Conservation (phyloP, 2,329 filamentous ascomycete species). For the Byssoonygena ceratinophila region DNA sequence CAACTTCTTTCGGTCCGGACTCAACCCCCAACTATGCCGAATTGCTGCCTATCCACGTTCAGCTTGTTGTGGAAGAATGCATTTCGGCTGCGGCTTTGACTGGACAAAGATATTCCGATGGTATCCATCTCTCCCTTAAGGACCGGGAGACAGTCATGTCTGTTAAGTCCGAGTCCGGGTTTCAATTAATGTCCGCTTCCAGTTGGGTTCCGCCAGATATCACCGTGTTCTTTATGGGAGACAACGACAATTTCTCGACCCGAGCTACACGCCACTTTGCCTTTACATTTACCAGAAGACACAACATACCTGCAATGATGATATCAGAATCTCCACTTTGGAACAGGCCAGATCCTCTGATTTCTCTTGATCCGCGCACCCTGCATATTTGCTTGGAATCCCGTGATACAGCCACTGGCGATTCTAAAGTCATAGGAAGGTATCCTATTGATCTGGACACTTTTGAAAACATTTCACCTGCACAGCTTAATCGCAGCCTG, state of each 20-base stretch:
- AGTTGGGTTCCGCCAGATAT: constrained; percentile 39
- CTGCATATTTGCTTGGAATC: constrained; percentile 38
- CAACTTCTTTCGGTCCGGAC: constrained; percentile 38
- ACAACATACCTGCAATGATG: constrained; percentile 36
- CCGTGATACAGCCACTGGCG: constrained; percentile 27
- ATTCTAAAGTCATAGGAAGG: constrained; percentile 27
- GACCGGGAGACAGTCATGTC: constrained; percentile 31
- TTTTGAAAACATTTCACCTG: constrained; percentile 39
- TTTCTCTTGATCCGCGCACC: constrained; percentile 33
- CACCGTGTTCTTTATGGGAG: constrained; percentile 37
- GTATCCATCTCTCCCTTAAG: constrained; percentile 31
- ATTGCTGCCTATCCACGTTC: constrained; percentile 39
- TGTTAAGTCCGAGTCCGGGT: constrained; percentile 29
- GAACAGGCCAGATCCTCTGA: constrained; percentile 26
- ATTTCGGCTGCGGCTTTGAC: constrained; percentile 25
- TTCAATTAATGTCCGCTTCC: constrained; percentile 29
- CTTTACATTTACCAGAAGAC: constrained; percentile 34
- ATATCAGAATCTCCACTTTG: constrained; percentile 37
- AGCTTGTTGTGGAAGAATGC: constrained; percentile 41
- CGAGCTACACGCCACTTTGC: constrained; percentile 27
- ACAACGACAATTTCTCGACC: constrained; percentile 23
- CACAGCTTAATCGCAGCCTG: constrained; percentile 39
- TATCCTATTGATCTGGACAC: constrained; percentile 40
- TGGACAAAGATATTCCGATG: constrained; percentile 21
- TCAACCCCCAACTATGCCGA: constrained; percentile 39